Base-by-base conservation (phyloP, 768 basidiomycete genomes). In the Crassisporium funariophilum region DNA sequence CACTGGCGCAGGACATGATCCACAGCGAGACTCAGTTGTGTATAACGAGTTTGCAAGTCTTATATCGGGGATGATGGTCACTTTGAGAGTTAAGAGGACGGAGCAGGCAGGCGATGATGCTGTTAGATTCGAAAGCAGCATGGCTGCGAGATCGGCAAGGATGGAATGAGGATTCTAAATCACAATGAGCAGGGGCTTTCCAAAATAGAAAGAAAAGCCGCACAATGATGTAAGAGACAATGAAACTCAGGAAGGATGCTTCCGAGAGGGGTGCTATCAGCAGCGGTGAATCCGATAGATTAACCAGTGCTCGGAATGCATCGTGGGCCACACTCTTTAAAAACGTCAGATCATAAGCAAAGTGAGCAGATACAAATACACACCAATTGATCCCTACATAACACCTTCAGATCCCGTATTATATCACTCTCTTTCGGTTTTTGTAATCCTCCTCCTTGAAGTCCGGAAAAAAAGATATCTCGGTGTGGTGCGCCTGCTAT, bases 61-160 rank as follows among this genome's bases (percentile, higher is more conserved):
- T 5, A 69, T 50, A 44, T 76, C 74, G 7, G 71, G 65, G 13
- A 89, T 73, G 35, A 94, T 71, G 2, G 82, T 69, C 37, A 97
- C 76, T 48, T 80, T 80, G 35, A 94, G 70, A 1, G 73, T 72
- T 4, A 92, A 69, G 7, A 98, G 64, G 6, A 75, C 64, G 8
- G 78, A 70, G 54, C 89, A 86, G 43, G 88, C 78, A 0, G 78
- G 67, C 2, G 88, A 75, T 35, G 89, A 84, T 4, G 88, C 78
- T 7, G 92, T 89, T 24, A 97, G 71, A 69, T 98, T 98, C n/a
- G 94, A 95, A 8, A 98, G 77, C 1, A 98, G 75, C 95, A 98
- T 98, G n/a, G 91, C 80, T 3, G 94, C 92, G 15, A 98, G 82
- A 72, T 98, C 95, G 24, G 93, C 92, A 20, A 98, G 85, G 47